These are phyloP conservation scores for Verticillium dahliae DNA, from an alignment of 2,329 filamentous ascomycete species.

Conservation along the genomic window DNA sequence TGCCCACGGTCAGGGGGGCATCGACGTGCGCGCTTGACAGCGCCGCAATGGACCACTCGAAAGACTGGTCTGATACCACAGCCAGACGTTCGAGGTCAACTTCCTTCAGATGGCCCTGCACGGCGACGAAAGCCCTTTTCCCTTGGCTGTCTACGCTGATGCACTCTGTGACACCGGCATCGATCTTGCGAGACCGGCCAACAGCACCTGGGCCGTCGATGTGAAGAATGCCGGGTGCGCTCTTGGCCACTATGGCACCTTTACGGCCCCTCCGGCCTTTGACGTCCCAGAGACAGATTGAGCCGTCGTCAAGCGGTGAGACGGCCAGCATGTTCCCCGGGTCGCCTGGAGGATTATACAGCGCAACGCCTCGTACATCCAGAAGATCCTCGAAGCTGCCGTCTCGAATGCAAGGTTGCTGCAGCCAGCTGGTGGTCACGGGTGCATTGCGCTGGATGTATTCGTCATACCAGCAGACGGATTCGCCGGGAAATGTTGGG, in stretches of 20 bases:
- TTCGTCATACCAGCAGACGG: conserved; percentile 79
- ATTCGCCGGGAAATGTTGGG: conserved; percentile 64
- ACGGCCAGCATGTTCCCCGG: conserved; percentile 50
- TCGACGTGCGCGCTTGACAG: conserved; percentile 63
- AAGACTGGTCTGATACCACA: conserved; percentile 62
- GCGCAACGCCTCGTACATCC: conserved; percentile 68
- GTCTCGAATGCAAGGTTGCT: conserved; percentile 46
- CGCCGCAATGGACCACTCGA: conserved; percentile 77
- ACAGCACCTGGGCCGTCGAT: conserved; percentile 40
- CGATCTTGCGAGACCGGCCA: conserved; percentile 57
- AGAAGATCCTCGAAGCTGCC: conserved; percentile 37
- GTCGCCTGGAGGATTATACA: conserved; percentile 51
- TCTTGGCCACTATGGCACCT: conserved; percentile 61
- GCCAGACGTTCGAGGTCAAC: conserved; percentile 71
- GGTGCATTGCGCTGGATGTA: conserved; percentile 77
- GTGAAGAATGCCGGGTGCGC: conserved; percentile 60
- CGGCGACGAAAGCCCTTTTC: conserved; percentile 70
- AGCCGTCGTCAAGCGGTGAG: conserved; percentile 78
- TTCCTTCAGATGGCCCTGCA: conserved; percentile 71
- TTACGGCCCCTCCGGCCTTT: conserved; percentile 45
- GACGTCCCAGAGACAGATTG: conserved; percentile 81
- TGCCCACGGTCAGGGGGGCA: conserved; percentile 77
- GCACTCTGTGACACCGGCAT: conserved; percentile 69
- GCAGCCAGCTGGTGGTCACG: conserved; percentile 70
- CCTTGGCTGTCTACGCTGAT: conserved; percentile 68